Conservation (phyloP, 2,329 filamentous ascomycete genomes). For the Fusarium incarnatum region DNA sequence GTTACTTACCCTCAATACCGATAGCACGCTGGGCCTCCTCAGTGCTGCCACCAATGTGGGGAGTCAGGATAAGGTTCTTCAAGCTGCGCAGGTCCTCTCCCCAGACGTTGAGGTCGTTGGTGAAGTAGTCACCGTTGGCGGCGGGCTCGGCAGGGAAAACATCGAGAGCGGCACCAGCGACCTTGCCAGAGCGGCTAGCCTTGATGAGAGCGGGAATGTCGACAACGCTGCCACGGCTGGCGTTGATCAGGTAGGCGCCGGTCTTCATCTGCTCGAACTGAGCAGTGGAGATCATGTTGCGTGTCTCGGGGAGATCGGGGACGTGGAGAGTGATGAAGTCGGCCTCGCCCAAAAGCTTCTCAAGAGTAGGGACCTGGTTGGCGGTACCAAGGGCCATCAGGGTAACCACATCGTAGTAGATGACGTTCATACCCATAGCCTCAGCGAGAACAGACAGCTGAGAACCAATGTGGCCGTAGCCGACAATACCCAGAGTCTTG, state of each 20-base stretch:
- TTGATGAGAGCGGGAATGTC: slow-evolving; percentile 93
- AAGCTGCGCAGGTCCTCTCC: slow-evolving; percentile 84
- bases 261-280: slow-evolving; percentile 91
- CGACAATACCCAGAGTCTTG: slow-evolving; percentile 96
- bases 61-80: slow-evolving; percentile 94
- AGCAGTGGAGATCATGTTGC: slow-evolving; percentile 84
- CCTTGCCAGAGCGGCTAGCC: slow-evolving; percentile 84
- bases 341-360: slow-evolving; percentile 79
- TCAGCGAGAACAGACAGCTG: slow-evolving; percentile 96
- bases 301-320: slow-evolving; percentile 91
- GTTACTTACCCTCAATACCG: slow-evolving; percentile 77
- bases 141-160: slow-evolving; percentile 95
- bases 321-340: slow-evolving; percentile 98
- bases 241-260: slow-evolving; percentile 95
- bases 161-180: slow-evolving; percentile 95
- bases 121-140: slow-evolving; percentile 96
- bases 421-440: slow-evolving; percentile 97
- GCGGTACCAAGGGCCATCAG: slow-evolving; percentile 94
- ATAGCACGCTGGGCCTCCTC: slow-evolving; percentile 98
- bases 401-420: slow-evolving; percentile 95
- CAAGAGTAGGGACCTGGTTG: slow-evolving; percentile 81
- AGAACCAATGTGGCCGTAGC: slow-evolving; percentile 96
- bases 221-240: slow-evolving; percentile 91
- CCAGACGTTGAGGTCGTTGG: slow-evolving; percentile 83
- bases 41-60: slow-evolving; percentile 96